Percentiles rank a stretch among this genome's conserved stretches.
Evolutionary conservation across 1,284 basidiomycete genomes (phyloP).

Genomic region (Wolfiporia cocos): DNA sequence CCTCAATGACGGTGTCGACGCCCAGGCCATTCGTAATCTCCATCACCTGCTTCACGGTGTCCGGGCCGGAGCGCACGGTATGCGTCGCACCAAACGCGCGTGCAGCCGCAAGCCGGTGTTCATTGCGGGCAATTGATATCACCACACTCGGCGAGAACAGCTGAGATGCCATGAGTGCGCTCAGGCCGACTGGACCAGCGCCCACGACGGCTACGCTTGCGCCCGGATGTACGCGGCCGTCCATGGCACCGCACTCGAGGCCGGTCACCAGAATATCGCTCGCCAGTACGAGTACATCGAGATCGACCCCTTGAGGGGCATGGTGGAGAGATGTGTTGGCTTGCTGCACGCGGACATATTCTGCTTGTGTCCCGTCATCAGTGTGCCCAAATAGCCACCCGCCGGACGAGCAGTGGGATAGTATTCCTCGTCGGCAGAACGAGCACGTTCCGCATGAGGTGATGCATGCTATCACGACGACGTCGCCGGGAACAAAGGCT

Average conservation of each 20-base stretch:
- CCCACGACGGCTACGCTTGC: slow-evolving; percentile 20
- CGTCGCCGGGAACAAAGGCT: slow-evolving; percentile 8
- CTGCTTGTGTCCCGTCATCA: slow-evolving; percentile 24
- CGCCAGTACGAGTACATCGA: slow-evolving; percentile 15
- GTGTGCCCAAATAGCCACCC: slow-evolving; percentile 24
- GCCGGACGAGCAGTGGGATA: slow-evolving; percentile 21
- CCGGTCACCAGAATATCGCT: slow-evolving; percentile 16
- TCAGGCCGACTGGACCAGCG: slow-evolving; percentile 21
- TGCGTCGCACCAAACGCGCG: slow-evolving; percentile 21
- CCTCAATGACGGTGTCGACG: slow-evolving; percentile 24
- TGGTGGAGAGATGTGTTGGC: slow-evolving; percentile 19
- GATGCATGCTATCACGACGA: slow-evolving; percentile 17
- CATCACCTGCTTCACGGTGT: slow-evolving; percentile 16
- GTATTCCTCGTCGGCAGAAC: slow-evolving; percentile 18
- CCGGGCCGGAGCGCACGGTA: slow-evolving; percentile 17
- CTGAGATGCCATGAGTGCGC: slow-evolving; percentile 19
- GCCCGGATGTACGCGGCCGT: slow-evolving; percentile 20
- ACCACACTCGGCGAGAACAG: slow-evolving; percentile 21
- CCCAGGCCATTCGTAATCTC: slow-evolving; percentile 19
- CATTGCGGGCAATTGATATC: slow-evolving; percentile 20
- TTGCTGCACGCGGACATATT: slow-evolving; percentile 22
- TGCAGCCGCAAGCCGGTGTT: slow-evolving; percentile 17
- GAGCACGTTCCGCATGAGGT: slow-evolving; percentile 16
- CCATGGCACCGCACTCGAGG: slow-evolving; percentile 22
- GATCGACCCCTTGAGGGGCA: slow-evolving; percentile 13